Conservation (phyloP, 2,329 filamentous ascomycete genomes). For the Sporothrix variecibatus region DNA sequence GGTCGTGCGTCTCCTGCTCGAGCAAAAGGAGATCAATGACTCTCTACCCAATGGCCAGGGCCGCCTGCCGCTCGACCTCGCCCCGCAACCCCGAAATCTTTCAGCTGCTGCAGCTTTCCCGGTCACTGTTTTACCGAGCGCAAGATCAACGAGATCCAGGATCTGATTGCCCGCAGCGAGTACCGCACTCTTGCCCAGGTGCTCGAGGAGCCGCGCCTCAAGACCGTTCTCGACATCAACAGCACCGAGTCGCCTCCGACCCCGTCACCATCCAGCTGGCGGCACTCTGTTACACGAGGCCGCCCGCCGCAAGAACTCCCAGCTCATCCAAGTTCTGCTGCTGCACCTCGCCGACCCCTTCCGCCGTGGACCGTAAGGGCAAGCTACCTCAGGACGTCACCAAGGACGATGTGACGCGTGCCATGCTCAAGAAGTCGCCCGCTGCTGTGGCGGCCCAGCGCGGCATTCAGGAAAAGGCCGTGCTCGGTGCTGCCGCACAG, state of each 20-base stretch:
- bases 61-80: conserved; percentile 82
- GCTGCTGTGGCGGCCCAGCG: conserved; percentile 92
- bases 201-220: conserved; percentile 80
- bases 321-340: conserved; percentile 84
- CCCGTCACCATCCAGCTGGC: conserved; percentile 75
- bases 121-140: conserved; percentile 89
- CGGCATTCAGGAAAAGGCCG: conserved; percentile 95
- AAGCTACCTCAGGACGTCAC: conserved; percentile 96
- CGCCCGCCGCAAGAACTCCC: conserved; percentile 80
- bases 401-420: conserved; percentile 85
- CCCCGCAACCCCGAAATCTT: conserved; percentile 90
- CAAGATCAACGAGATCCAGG: conserved; percentile 82
- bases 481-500: conserved; percentile 74
- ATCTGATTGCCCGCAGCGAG: conserved; percentile 69
- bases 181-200: conserved; percentile 78
- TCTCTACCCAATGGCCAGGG: conserved; percentile 81
- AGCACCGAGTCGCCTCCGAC: conserved; percentile 81
- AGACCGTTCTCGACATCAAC: conserved; percentile 89
- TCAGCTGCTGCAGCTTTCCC: conserved; percentile 86
- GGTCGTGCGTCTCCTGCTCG: conserved; percentile 80
- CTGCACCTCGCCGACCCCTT: conserved; percentile 97
- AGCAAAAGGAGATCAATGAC: conserved; percentile 84
- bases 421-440: conserved; percentile 90
- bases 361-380: conserved; percentile 88
- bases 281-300: conserved; percentile 93